A percentile compares a stretch with the other conserved stretches of the same genome.
These are phyloP conservation scores for Cordyceps cicadae DNA, from an alignment of 2,329 filamentous ascomycete genomes.

Conservation along the genomic window DNA sequence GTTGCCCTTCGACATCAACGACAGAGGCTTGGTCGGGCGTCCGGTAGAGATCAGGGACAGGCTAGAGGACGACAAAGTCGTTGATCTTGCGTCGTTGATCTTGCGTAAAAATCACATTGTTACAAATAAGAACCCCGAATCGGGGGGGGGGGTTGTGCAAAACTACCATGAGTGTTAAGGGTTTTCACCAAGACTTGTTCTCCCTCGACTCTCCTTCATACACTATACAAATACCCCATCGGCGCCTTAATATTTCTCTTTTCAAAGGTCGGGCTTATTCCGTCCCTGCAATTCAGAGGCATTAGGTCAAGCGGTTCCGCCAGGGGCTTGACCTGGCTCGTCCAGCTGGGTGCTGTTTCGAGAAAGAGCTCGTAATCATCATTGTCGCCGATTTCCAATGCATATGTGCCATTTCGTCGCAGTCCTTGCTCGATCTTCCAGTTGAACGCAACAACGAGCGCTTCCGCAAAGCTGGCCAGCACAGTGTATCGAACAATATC, in stretches of 20 bases:
- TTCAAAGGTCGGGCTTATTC: neutral
- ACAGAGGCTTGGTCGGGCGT: no score
- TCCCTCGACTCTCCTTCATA: neutral
- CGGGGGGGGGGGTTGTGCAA: no score
- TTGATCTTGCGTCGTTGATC: no score
- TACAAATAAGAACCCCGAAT: no score
- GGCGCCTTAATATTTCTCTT: neutral
- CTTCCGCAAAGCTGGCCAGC: neutral
- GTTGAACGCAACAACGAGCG: neutral
- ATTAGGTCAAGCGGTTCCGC: neutral
- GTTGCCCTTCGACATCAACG: no score
- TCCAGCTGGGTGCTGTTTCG: neutral
- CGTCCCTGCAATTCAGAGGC: neutral
- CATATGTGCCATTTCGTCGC: neutral
- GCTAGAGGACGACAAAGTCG: no score
- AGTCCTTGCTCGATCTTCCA: constrained; percentile 2
- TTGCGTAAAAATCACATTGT: no score
- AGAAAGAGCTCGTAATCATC: neutral
- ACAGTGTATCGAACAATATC: neutral
- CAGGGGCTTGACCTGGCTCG: neutral
- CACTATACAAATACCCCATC: neutral
- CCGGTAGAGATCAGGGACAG: no score
- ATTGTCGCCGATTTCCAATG: neutral
- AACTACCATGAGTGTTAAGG: no score
- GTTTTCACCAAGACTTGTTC: no score